These are phyloP conservation scores for Acidomyces sp. DNA, from an alignment of 495 filamentous ascomycete genomes.

Conservation along the genomic window DNA sequence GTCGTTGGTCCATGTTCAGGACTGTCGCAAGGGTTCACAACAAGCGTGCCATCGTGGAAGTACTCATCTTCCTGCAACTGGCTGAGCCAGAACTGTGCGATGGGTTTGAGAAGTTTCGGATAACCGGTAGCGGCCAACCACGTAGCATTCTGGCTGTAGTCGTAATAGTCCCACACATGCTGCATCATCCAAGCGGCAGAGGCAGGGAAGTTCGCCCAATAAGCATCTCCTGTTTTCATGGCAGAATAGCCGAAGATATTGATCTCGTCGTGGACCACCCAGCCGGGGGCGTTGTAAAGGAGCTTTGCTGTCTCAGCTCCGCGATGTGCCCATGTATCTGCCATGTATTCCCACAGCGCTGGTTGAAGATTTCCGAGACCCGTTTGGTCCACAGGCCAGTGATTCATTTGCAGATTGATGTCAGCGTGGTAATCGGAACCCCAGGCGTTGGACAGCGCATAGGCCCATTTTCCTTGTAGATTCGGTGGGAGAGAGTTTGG, in stretches of 20 bases:
- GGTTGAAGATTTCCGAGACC: slow-evolving; percentile 30
- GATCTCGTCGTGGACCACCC: slow-evolving; percentile 37
- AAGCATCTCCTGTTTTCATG: slow-evolving; percentile 30
- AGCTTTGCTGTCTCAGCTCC: slow-evolving; percentile 37
- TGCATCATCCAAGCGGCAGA: slow-evolving; percentile 39
- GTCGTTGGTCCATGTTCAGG: slow-evolving; percentile 41
- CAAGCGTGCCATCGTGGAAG: slow-evolving; percentile 38
- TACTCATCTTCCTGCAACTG: slow-evolving; percentile 34
- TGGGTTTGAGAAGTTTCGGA: slow-evolving; percentile 34
- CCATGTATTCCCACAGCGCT: slow-evolving; percentile 35
- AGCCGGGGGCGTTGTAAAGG: slow-evolving; percentile 35
- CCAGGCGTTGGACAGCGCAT: slow-evolving; percentile 29
- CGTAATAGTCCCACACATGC: slow-evolving; percentile 37
- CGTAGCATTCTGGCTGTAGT: slow-evolving; percentile 33
- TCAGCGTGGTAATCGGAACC: slow-evolving; percentile 39
- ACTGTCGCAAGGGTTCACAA: slow-evolving; percentile 39
- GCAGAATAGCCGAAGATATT: slow-evolving; percentile 41
- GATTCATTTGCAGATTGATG: slow-evolving; percentile 43
- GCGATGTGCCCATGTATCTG: slow-evolving; percentile 39
- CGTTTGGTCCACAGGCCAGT: slow-evolving; percentile 33
- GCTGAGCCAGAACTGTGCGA: slow-evolving; percentile 37
- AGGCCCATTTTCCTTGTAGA: slow-evolving; percentile 36
- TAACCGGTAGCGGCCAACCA: slow-evolving; percentile 35
- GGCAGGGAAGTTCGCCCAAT: slow-evolving; percentile 33
- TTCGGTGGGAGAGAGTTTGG: slow-evolving; percentile 34